Evolutionary conservation across 805 yeast species (phyloP), one percentile per base, ranked within the genome.

Genomic region (Saccharomycopsis malanga): DNA sequence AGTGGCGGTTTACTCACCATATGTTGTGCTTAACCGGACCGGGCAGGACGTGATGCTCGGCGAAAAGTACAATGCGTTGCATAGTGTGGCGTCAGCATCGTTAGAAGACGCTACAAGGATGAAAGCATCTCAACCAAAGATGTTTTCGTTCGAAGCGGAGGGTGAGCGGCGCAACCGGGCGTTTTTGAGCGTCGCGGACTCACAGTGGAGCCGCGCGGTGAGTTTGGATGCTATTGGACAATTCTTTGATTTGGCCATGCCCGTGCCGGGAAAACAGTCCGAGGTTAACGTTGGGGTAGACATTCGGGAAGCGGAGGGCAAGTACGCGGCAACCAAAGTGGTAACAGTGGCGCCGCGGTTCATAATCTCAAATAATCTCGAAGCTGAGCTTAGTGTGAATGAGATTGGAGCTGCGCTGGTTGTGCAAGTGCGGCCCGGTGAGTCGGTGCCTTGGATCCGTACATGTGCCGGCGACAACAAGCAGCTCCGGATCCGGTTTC

Each of bases 151-250:
- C 58, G 82, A 77, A 21, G 68, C 67, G 12, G 74, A 72, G 29
- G 66, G 65, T 9, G 81, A 77, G 42, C 73, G 79, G 23, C 74
- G 71, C 36, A 81, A 83, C 56, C 70, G 94, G 49, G 94, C 89
- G 0, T 58, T 73, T 22, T 57, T 89, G 4, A 73, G 74, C 50
- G 71, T 86, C 18, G 83, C 75, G 0, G 85, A 83, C 46, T 82
- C 95, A 0, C 69, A 71, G 4, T 75, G 85, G 76, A 83, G 96
- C 54, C 61, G 69, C 1, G 85, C 87, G 1, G 68, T 87, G 41
- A 81, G 95, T 60, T 79, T 93, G 57, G 96, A 89, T 59, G 94
- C 95, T 3, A 74, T 91, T 46, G 98, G 98, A 0, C 91, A 88
- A 54, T 69, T 79, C 1, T 72, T 75, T 37, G 95, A 79, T 47